Conservation (phyloP, 176 grass and related monocot genomes). For the Rhipidocladum racemiflorum region DNA sequence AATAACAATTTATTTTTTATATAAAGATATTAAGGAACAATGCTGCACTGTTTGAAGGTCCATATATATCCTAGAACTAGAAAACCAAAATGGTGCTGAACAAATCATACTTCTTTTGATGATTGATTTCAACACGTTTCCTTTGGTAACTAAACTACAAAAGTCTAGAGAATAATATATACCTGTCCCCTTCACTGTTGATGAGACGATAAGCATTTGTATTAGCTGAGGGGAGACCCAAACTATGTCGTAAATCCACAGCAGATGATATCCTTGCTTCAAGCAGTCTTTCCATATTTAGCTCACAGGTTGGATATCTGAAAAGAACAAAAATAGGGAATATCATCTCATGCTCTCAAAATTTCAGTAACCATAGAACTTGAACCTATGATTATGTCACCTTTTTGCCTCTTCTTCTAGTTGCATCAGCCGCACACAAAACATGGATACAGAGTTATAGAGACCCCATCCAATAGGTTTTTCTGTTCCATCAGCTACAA, state of each 20-base stretch:
- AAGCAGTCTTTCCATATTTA: constrained; percentile 89
- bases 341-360: constrained; percentile 9
- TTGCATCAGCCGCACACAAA: constrained; percentile 93
- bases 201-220: constrained; percentile 91
- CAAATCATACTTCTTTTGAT: background rate
- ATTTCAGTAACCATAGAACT: background rate
- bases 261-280: constrained; percentile 78
- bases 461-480: constrained; percentile 88
- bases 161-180: constrained; percentile 5
- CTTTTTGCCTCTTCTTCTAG: constrained; percentile 85
- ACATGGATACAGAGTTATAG: constrained; percentile 96
- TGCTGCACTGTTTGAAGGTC: background rate
- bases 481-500: constrained; percentile 79
- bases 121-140: background rate
- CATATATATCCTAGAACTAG: background rate
- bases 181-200: constrained; percentile 97
- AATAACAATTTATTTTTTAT: background rate
- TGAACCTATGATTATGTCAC: constrained; percentile 22
- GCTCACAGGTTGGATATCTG: constrained; percentile 65
- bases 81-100: background rate
- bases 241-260: constrained; percentile 49
- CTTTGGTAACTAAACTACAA: background rate
- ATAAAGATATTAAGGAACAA: background rate
- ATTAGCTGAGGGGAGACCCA: constrained; percentile 66
- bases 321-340: constrained; percentile 5